Percentiles rank a stretch among this genome's conserved stretches.
These are phyloP conservation scores for Sanghuangporus sanghuang DNA, from an alignment of 1,284 basidiomycete species.

Conservation along the genomic window DNA sequence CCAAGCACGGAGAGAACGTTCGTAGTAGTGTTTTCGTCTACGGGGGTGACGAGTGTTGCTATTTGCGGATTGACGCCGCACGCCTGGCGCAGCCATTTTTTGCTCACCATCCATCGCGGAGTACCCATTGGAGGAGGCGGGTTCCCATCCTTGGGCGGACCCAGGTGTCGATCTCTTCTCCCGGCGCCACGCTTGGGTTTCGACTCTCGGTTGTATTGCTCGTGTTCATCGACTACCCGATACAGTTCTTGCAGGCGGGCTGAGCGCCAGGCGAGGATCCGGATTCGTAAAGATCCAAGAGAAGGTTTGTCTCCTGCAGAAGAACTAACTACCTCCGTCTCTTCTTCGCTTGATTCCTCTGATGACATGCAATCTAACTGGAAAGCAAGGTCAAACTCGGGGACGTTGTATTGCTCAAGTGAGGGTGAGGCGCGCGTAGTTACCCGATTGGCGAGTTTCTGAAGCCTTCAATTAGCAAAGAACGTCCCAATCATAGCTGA, in stretches of 20 bases:
- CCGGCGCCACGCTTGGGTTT: slow-evolving; percentile 54
- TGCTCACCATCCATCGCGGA: slow-evolving; percentile 71
- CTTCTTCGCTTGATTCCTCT: slow-evolving; percentile 62
- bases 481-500: background rate
- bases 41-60: slow-evolving; percentile 28
- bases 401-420: slow-evolving; percentile 46
- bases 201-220: slow-evolving; percentile 16
- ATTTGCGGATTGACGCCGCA: slow-evolving; percentile 42
- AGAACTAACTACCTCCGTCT: slow-evolving; percentile 43
- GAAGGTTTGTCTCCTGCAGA: background rate
- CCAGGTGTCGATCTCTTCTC: slow-evolving; percentile 48
- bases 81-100: slow-evolving; percentile 46
- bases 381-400: slow-evolving; percentile 61
- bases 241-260: slow-evolving; percentile 11
- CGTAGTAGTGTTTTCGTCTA: background rate
- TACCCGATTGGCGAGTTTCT: slow-evolving; percentile 64
- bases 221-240: slow-evolving; percentile 7
- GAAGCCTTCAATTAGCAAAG: background rate
- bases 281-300: slow-evolving; percentile 4
- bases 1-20: background rate
- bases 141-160: slow-evolving; percentile 51
- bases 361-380: slow-evolving; percentile 74
- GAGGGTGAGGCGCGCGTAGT: slow-evolving; percentile 50
- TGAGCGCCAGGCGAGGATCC: slow-evolving; percentile 16
- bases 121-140: slow-evolving; percentile 57